Percentiles rank a stretch among this genome's conserved stretches.
Conservation (phyloP, 257 asterid genomes). For the Solanum tarapatanum region DNA sequence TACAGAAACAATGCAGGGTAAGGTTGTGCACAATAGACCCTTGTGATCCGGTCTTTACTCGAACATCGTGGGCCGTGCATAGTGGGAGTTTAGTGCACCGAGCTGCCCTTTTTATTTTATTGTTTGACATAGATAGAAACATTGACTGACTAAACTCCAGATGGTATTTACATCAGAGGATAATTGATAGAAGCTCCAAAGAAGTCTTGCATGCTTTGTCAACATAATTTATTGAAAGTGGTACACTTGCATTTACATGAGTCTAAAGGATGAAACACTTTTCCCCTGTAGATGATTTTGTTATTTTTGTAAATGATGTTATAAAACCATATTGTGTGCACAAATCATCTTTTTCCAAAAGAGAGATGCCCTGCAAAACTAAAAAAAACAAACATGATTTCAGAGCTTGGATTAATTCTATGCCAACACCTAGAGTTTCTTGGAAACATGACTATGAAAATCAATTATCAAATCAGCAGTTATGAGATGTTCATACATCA, state of each 20-base stretch:
- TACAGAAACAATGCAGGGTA: background rate
- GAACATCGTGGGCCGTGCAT: background rate
- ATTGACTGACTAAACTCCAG: background rate
- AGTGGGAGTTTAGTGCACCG: background rate
- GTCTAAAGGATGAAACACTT: background rate
- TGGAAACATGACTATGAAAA: background rate
- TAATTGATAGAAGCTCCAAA: background rate
- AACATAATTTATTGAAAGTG: background rate
- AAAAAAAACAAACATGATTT: background rate
- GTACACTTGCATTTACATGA: background rate
- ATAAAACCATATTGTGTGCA: background rate
- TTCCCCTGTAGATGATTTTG: background rate
- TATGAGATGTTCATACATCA: background rate
- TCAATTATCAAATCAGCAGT: background rate
- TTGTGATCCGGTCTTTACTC: too few species aligned
- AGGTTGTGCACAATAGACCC: background rate
- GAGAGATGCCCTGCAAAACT: background rate
- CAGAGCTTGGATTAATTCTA: background rate
- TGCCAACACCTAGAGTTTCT: background rate
- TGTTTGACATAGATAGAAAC: background rate
- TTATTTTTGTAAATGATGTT: background rate
- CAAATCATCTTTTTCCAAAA: background rate
- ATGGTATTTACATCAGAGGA: background rate
- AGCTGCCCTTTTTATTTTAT: background rate
- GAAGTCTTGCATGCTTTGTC: background rate